A percentile compares a stretch with the other conserved stretches of the same genome.
phyloP scores from a whole-genome alignment of 2,329 filamentous ascomycete genomes.

The Talaromyces sp. region DNA sequence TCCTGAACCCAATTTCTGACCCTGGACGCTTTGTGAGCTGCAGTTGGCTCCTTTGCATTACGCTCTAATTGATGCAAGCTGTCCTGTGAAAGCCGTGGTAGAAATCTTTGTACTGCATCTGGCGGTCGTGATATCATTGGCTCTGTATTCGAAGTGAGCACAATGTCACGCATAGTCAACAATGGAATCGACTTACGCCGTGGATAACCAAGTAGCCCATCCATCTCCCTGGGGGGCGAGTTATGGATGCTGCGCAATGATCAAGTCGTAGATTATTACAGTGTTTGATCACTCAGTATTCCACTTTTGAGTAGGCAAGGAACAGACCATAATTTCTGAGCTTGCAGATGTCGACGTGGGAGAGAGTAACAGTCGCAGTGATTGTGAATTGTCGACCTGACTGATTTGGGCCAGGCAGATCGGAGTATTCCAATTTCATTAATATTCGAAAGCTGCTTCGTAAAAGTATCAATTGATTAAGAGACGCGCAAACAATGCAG shows the following conservation, averaged over 20 bases:
- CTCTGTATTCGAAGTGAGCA: neutral
- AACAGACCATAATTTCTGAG: neutral
- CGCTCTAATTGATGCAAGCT: slow-evolving; percentile 11
- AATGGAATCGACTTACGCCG: neutral
- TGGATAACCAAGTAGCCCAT: slow-evolving; percentile 1
- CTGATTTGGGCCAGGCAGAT: neutral
- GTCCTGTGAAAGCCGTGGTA: neutral
- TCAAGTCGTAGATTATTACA: neutral
- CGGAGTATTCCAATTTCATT: neutral
- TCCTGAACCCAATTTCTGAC: slow-evolving; percentile 5
- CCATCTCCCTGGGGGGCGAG: neutral
- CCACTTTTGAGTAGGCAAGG: neutral
- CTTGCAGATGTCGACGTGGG: neutral
- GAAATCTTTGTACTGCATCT: neutral
- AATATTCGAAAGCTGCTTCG: neutral
- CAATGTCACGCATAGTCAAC: neutral
- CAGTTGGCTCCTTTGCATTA: neutral
- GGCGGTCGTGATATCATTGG: slow-evolving; percentile 1
- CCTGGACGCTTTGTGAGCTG: neutral
- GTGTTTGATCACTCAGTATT: neutral
- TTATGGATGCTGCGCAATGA: neutral
- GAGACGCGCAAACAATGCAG: neutral
- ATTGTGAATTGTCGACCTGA: neutral
- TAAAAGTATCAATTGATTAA: neutral
- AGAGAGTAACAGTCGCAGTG: neutral